Percentiles rank a stretch among this genome's conserved stretches.
These are phyloP conservation scores for Blepharisma stoltei DNA, from an alignment of 73 alveolate species.

Conservation along the genomic window DNA sequence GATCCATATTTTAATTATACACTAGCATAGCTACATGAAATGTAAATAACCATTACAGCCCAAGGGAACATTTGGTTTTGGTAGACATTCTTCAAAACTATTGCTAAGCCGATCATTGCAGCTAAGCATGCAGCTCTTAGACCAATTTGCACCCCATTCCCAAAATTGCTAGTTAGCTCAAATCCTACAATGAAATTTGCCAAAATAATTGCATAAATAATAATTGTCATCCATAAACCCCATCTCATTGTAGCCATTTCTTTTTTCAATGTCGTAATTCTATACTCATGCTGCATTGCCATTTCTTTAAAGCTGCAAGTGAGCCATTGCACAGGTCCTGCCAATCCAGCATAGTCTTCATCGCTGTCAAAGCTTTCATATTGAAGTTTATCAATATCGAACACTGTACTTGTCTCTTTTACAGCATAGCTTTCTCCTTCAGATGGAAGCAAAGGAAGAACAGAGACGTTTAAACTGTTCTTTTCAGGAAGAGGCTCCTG, in stretches of 20 bases:
- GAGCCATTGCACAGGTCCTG: constrained; percentile 26
- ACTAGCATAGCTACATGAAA: neutral
- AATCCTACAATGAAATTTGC: neutral
- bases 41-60: constrained; percentile 13
- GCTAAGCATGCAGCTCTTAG: constrained; percentile 1
- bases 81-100: neutral
- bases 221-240: constrained; percentile 15
- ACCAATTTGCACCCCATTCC: neutral
- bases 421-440: neutral
- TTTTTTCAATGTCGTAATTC: neutral
- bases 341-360: constrained; percentile 22
- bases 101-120: neutral
- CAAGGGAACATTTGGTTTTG: constrained; percentile 18
- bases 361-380: neutral
- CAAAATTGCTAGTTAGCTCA: neutral
- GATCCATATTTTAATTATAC: too few relatives aligned
- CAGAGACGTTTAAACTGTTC: too few relatives aligned
- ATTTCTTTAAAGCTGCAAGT: constrained; percentile 24
- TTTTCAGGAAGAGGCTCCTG: neutral
- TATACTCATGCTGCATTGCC: constrained; percentile 12
- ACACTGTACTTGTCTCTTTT: neutral
- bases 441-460: too few relatives aligned
- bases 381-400: constrained; percentile 16
- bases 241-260: neutral
- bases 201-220: neutral